Conservation (phyloP, 2,329 filamentous ascomycete species). For the Helotiales sp. region DNA sequence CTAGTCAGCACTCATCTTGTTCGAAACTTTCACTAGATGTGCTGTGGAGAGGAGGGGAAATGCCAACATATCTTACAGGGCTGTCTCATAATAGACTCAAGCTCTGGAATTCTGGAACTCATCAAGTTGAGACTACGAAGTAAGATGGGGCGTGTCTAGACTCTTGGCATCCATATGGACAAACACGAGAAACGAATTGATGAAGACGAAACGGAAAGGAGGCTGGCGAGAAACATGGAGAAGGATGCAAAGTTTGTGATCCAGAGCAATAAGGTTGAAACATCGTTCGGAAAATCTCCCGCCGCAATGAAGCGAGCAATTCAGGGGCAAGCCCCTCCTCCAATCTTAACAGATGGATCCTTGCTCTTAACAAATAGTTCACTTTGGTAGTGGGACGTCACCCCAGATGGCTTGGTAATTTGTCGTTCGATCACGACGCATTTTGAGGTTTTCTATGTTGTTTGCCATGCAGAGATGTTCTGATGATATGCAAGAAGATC, state of each 20-base stretch:
- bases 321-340: constrained; percentile 5
- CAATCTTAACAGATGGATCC: background rate
- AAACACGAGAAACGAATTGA: background rate
- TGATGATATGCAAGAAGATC: too few relatives aligned
- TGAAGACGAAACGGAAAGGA: background rate
- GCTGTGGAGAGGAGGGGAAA: background rate
- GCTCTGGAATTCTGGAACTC: background rate
- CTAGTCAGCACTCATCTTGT: background rate
- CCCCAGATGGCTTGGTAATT: background rate
- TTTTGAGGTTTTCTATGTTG: too few relatives aligned
- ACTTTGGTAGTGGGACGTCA: background rate
- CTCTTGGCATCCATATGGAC: background rate
- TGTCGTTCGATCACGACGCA: background rate
- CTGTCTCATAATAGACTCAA: background rate
- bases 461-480: too few relatives aligned
- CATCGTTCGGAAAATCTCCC: background rate
- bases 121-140: background rate
- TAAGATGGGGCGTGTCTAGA: too few relatives aligned
- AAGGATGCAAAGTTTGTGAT: background rate
- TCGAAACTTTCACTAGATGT: constrained; percentile 3
- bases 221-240: background rate
- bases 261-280: constrained; percentile 1
- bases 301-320: background rate
- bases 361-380: background rate
- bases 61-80: background rate